Evolutionary conservation across 1,284 basidiomycete species (phyloP).

Genomic region (Singerocomus rubriflavus): DNA sequence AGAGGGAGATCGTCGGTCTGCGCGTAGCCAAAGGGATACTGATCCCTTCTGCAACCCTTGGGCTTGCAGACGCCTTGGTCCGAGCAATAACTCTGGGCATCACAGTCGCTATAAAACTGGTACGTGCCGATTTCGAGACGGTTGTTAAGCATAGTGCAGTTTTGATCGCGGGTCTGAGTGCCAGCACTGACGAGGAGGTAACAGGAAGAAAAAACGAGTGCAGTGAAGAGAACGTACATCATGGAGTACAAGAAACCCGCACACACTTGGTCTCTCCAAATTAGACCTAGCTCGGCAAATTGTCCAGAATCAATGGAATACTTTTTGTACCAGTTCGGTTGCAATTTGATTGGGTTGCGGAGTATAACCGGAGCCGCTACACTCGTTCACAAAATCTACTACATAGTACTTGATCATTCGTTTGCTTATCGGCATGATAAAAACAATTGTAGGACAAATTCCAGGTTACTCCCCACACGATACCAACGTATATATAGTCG

Average conservation of each 20-base stretch:
- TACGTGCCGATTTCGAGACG: constrained; percentile 66
- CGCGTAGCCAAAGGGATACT: constrained; percentile 69
- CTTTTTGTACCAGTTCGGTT: too few species aligned
- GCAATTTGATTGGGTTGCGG: too few species aligned
- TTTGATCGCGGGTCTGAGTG: constrained; percentile 36
- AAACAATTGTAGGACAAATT: too few species aligned
- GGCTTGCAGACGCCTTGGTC: constrained; percentile 52
- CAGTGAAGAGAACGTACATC: constrained; percentile 3
- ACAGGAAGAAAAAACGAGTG: constrained; percentile 17
- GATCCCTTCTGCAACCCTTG: constrained; percentile 73
- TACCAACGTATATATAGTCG: too few species aligned
- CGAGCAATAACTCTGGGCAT: constrained; percentile 65
- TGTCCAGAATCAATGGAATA: too few species aligned
- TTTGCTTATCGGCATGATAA: too few species aligned
- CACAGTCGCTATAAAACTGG: constrained; percentile 74
- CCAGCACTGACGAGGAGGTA: constrained; percentile 40
- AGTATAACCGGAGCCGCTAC: too few species aligned
- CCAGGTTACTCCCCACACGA: too few species aligned
- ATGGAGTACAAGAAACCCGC: not conserved
- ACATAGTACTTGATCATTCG: too few species aligned
- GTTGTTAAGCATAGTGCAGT: constrained; percentile 34
- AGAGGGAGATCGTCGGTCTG: constrained; percentile 49
- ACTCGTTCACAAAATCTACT: too few species aligned
- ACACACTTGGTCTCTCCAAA: not conserved
- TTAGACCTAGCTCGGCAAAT: not conserved